Conservation (phyloP, 106 monocot genomes). For the Alisma plantagoaquatica region DNA sequence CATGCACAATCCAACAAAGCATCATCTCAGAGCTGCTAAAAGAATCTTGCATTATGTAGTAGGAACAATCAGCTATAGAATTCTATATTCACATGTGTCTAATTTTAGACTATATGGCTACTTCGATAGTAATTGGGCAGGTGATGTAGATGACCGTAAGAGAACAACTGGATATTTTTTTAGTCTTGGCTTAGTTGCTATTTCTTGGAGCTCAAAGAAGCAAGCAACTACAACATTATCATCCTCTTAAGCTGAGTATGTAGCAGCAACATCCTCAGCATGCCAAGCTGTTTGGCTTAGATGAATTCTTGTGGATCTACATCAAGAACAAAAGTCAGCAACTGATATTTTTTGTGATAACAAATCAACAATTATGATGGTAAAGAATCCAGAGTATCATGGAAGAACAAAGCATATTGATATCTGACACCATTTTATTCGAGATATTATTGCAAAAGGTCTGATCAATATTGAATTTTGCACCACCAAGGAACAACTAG, state of each 20-base stretch:
- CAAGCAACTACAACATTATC: slow-evolving; percentile 10
- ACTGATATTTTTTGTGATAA: slow-evolving; percentile 7
- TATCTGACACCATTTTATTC: slow-evolving; percentile 1
- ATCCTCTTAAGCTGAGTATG: slow-evolving; percentile 16
- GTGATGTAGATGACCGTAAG: too few relatives aligned
- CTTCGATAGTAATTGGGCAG: too few relatives aligned
- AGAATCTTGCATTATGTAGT: slow-evolving; percentile 10
- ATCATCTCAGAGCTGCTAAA: too few relatives aligned
- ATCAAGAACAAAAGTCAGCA: background rate
- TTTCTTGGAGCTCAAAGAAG: slow-evolving; percentile 22
- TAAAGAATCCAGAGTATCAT: slow-evolving; percentile 1
- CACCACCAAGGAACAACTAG: background rate
- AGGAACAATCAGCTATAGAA: slow-evolving; percentile 6
- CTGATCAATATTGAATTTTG: background rate
- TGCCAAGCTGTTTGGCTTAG: slow-evolving; percentile 24
- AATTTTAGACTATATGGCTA: too few relatives aligned
- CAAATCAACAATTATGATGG: slow-evolving; percentile 10
- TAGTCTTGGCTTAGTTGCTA: too few relatives aligned
- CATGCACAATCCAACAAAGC: slow-evolving; percentile 16
- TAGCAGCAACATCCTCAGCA: background rate
- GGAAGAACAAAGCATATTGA: slow-evolving; percentile 2
- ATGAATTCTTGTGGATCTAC: slow-evolving; percentile 12
- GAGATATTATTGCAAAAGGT: slow-evolving; percentile 1
- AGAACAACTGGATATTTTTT: too few relatives aligned
- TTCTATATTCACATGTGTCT: too few relatives aligned